These are phyloP conservation scores for Boletus coccyginus DNA, from an alignment of 768 basidiomycete genomes.

Conservation along the genomic window DNA sequence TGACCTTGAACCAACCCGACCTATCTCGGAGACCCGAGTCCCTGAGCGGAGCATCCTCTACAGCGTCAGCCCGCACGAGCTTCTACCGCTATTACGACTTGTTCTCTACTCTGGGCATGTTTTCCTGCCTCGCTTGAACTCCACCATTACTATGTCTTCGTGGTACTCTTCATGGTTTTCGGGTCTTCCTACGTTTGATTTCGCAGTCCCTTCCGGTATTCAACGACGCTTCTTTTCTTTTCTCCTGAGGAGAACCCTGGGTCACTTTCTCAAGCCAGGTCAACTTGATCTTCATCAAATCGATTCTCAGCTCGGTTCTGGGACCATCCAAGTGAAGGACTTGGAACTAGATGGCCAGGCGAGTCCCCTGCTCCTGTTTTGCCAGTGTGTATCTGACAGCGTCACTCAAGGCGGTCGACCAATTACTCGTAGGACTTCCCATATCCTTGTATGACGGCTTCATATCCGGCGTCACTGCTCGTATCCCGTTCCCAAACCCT, in stretches of 20 bases:
- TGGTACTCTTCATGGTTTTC: conserved; percentile 60
- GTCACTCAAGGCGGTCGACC: conserved; percentile 69
- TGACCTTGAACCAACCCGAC: background rate
- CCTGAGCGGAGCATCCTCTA: conserved; percentile 1
- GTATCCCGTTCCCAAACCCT: conserved; percentile 85
- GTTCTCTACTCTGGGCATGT: conserved; percentile 15
- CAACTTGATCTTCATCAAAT: conserved; percentile 85
- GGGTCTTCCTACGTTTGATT: conserved; percentile 59
- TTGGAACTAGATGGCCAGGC: conserved; percentile 77
- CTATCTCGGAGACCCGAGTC: background rate
- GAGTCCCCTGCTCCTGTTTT: conserved; percentile 28
- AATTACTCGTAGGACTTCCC: conserved; percentile 61
- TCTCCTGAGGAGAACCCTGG: conserved; percentile 76
- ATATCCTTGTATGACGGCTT: conserved; percentile 67
- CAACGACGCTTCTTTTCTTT: conserved; percentile 91
- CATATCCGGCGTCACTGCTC: conserved; percentile 70
- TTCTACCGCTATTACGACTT: background rate
- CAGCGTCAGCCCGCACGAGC: background rate
- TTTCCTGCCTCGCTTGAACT: conserved; percentile 11
- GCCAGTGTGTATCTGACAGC: conserved; percentile 14
- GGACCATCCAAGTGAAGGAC: conserved; percentile 82
- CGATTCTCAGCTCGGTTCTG: conserved; percentile 91
- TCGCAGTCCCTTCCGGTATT: conserved; percentile 65
- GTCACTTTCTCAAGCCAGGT: conserved; percentile 84
- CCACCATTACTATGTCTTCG: conserved; percentile 37